phyloP scores from a whole-genome alignment of 2,329 filamentous ascomycete species.

The Zymoseptoria passerinii region DNA sequence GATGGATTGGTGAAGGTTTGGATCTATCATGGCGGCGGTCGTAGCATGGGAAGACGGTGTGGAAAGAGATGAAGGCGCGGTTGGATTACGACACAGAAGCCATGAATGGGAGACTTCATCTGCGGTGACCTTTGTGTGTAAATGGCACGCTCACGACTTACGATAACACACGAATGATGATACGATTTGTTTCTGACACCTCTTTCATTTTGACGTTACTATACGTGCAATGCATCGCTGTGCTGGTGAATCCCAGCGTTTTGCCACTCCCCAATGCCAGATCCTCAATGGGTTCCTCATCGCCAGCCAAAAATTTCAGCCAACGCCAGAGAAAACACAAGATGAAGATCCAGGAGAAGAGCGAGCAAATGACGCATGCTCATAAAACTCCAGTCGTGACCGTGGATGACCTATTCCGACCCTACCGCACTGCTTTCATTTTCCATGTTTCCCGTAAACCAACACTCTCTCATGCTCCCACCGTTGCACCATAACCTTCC shows the following conservation, averaged over 20 bases:
- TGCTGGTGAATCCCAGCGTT: not conserved
- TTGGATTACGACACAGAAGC: too few species aligned
- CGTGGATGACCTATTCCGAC: not conserved
- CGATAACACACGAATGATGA: too few species aligned
- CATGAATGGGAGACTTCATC: too few species aligned
- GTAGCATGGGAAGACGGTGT: too few species aligned
- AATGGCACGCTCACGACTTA: too few species aligned
- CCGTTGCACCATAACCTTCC: constrained; percentile 11
- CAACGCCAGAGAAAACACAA: not conserved
- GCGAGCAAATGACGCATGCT: not conserved
- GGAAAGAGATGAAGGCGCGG: too few species aligned
- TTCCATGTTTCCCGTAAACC: not conserved
- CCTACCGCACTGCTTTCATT: not conserved
- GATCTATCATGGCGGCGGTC: too few species aligned
- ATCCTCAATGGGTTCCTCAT: not conserved
- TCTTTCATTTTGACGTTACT: constrained; percentile 1
- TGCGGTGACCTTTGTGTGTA: too few species aligned
- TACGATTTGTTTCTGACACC: not conserved
- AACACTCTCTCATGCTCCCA: not conserved
- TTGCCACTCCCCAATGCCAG: not conserved
- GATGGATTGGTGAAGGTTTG: too few species aligned
- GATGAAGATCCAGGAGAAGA: not conserved
- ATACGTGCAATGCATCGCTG: not conserved
- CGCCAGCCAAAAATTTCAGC: not conserved
- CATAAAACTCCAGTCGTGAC: not conserved